Evolutionary conservation across 2,329 filamentous ascomycete species (phyloP), one percentile per base, ranked within the genome.

Genomic region (Penicillium sp.): DNA sequence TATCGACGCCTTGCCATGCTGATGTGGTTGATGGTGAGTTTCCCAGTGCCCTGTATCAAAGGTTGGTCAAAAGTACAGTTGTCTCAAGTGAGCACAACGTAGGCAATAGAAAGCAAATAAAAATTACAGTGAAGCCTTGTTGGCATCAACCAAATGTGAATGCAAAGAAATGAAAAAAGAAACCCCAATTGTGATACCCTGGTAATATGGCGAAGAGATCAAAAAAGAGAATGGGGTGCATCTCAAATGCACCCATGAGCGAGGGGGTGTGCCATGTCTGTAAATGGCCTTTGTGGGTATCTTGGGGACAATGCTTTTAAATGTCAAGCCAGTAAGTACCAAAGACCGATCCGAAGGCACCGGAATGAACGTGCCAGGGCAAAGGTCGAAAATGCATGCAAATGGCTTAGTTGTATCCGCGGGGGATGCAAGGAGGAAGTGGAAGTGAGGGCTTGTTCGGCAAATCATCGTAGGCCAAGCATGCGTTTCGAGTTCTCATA

Each of bases 401-500:
- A 44, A 34, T 34, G 40, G 27, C 21, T 21, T 32, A 38, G 27
- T 40, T 23, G n/a, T 39, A n/a, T 31, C 25, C 23, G 27, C 29
- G 35, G 8, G 23, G 34, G 41, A 35, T 34, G 52, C 21, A 39
- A 32, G 18, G 23, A 27, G 39, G 46, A 32, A 23, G 18, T 32
- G 18, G 15, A 46, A 21, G 31, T 32, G 51, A 46, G 39, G 37
- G 44, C 50, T 37, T 18, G 10, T 41, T 37, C 15, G 13, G 31
- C 46, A 23, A 35, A 53, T 75, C 67, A 81, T 61, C 66, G 74
- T 54, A 82, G 65, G 21, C 77, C 78, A 62, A 96, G 79, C 34
- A 89, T 71, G 65, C 81, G 84, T 79, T 96, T 96, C 52, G 89
- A 86, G 69, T 94, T 94, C 76, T 96, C 91, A 69, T 96, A 96